Evolutionary conservation across 495 filamentous ascomycete species (phyloP).

Genomic region (Aspergillus bertholletiae): DNA sequence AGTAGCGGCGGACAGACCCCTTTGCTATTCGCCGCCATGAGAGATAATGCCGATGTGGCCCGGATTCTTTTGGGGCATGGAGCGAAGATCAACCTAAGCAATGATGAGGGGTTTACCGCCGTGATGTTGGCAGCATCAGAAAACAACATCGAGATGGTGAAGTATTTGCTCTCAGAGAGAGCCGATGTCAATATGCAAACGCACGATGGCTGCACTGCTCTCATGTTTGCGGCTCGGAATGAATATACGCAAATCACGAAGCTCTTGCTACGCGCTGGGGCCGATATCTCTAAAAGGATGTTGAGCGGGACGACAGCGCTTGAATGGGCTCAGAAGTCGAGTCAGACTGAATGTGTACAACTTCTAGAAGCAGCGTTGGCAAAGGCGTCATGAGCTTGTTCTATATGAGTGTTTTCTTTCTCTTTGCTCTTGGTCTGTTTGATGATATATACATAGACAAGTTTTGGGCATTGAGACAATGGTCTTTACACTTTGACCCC

Average conservation of each 20-base stretch:
- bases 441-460: no score
- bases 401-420: no score
- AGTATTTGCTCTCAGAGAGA: constrained; percentile 16
- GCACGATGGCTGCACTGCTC: constrained; percentile 15
- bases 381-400: not conserved
- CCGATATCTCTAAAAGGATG: not conserved
- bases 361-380: not conserved
- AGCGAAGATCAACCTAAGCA: not conserved
- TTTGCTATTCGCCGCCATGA: not conserved
- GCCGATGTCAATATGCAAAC: constrained; percentile 17
- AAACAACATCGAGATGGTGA: constrained; percentile 5
- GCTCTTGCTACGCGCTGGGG: constrained; percentile 9
- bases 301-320: not conserved
- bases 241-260: not conserved
- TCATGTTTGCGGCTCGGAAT: constrained; percentile 19
- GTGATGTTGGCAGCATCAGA: constrained; percentile 4
- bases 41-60: constrained; percentile 1
- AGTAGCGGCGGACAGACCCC: constrained; percentile 12
- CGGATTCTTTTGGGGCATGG: constrained; percentile 6
- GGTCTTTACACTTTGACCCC: not conserved
- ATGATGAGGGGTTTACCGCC: not conserved
- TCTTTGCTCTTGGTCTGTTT: no score
- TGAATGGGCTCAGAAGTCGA: not conserved
- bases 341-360: not conserved
- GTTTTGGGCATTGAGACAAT: not conserved